Evolutionary conservation across 768 basidiomycete genomes (phyloP).

Genomic region (Pisolithus marmoratus): DNA sequence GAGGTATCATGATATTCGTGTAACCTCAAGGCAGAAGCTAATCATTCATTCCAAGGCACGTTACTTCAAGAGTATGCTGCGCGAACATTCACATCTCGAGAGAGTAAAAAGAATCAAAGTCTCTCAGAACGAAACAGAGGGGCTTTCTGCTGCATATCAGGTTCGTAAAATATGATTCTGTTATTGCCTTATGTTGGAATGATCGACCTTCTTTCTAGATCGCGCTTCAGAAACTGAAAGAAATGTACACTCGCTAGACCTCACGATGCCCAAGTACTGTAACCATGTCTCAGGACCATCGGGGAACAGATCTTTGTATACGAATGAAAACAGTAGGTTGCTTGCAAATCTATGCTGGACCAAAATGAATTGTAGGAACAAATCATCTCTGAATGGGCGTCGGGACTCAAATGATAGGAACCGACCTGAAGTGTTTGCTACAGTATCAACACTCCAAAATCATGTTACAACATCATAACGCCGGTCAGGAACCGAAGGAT

Average conservation of each 20-base stretch:
- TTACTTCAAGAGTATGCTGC: constrained; percentile 82
- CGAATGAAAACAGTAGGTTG: too few relatives aligned
- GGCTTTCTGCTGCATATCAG: constrained; percentile 60
- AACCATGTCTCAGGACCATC: too few relatives aligned
- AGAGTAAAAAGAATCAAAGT: constrained; percentile 64
- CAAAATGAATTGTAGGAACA: too few relatives aligned
- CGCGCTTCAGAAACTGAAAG: constrained; percentile 25
- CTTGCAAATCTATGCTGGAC: too few relatives aligned
- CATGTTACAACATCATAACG: too few relatives aligned
- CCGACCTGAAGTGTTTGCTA: too few relatives aligned
- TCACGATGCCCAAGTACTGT: too few relatives aligned
- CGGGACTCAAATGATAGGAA: too few relatives aligned
- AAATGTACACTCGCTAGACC: constrained; percentile 17
- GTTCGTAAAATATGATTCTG: constrained; percentile 32
- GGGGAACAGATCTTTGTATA: too few relatives aligned
- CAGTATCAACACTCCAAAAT: too few relatives aligned
- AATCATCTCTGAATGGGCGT: too few relatives aligned
- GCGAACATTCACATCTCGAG: constrained; percentile 61
- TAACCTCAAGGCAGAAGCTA: background rate
- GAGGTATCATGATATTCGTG: constrained; percentile 43
- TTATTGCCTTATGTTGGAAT: background rate
- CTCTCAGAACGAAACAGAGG: constrained; percentile 51
- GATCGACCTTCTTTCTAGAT: constrained; percentile 12
- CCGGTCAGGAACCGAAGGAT: background rate
- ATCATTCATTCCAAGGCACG: constrained; percentile 50